phyloP scores from a whole-genome alignment of 345 rosid genomes.

The Aquilaria yunnanensis region DNA sequence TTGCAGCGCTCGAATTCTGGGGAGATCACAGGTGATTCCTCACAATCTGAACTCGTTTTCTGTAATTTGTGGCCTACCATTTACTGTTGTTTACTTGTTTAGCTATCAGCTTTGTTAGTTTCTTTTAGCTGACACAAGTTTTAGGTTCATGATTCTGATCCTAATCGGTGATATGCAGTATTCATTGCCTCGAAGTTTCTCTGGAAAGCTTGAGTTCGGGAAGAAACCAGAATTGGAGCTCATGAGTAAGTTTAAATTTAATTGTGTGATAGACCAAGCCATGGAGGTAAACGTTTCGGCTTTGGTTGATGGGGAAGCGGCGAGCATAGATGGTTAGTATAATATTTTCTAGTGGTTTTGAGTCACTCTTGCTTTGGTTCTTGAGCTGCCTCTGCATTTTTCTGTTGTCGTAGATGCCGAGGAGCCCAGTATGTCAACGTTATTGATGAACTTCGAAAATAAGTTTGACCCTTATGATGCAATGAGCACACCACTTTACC shows the following conservation, averaged over 20 bases:
- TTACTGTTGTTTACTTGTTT: too few species aligned
- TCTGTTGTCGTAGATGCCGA: slow-evolving; percentile 19
- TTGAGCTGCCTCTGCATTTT: neutral
- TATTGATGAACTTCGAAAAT: slow-evolving; percentile 60
- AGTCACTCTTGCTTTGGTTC: neutral
- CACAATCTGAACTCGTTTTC: too few species aligned
- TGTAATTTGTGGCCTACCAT: too few species aligned
- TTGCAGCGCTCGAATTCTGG: too few species aligned
- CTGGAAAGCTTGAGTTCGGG: too few species aligned
- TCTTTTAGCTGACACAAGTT: too few species aligned
- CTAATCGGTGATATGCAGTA: too few species aligned
- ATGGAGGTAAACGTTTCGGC: slow-evolving; percentile 42
- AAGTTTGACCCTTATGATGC: slow-evolving; percentile 82
- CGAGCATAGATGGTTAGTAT: slow-evolving; percentile 33
- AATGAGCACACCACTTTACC: slow-evolving; percentile 85
- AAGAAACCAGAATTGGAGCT: too few species aligned
- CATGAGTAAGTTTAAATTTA: slow-evolving; percentile 22
- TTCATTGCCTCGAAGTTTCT: too few species aligned
- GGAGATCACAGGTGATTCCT: too few species aligned
- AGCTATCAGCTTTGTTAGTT: too few species aligned
- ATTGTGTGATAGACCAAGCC: slow-evolving; percentile 35
- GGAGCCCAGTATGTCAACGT: slow-evolving; percentile 66
- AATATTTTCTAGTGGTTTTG: neutral
- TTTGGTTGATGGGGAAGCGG: slow-evolving; percentile 23
- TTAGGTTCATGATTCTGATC: too few species aligned